Base-by-base conservation (phyloP, 2,329 filamentous ascomycete species). In the Nectriaceae sp. region DNA sequence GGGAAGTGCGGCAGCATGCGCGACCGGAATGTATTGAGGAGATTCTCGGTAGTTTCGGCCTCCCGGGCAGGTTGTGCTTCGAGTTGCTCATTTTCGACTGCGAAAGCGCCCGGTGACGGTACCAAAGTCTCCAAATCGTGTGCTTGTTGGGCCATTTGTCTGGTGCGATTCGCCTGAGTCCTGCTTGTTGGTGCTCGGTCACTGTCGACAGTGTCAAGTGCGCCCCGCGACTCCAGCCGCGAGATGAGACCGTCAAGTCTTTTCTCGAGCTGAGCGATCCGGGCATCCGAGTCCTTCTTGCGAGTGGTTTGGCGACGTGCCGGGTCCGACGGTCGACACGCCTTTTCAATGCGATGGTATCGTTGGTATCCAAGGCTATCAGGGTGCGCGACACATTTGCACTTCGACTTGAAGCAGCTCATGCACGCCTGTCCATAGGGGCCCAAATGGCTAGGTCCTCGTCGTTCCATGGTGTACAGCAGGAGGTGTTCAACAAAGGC, bases 331-430 rank as follows among this genome's bases (percentile, higher is more conserved):
- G 33, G 33, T 18, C 16, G 33, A 37, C 33, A 37, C 11, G 33
- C 10, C 16, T 37, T 37, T 18, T 11, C 18, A 11, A 11, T 6
- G 33, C 16, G 33, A 16, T 11, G 16, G 33, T 16, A 37, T 18
- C 33, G 10, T 18, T 37, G 10, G 18, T 16, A 37, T 37, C 10
- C 33, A 18, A 16, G 33, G 33, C 33, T 16, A 18, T 37, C 33
- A 11, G 10, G 33, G 6, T 6, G 33, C 33, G 33, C 33, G 33
- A 37, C 10, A 18, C 33, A 37, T 37, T 37, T 37, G 33, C 33
- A 37, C 18, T 37, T 37, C 33, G 33, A 37, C 33, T 37, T 37
- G 33, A 37, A 37, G 16, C 33, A 37, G 33, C 33, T 37, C 33
- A 11, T 37, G 16, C 33, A 37, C 6, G 33, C 33, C 33, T 37